phyloP scores from a whole-genome alignment of 495 filamentous ascomycete species.

The Parachaetomium inaequale region DNA sequence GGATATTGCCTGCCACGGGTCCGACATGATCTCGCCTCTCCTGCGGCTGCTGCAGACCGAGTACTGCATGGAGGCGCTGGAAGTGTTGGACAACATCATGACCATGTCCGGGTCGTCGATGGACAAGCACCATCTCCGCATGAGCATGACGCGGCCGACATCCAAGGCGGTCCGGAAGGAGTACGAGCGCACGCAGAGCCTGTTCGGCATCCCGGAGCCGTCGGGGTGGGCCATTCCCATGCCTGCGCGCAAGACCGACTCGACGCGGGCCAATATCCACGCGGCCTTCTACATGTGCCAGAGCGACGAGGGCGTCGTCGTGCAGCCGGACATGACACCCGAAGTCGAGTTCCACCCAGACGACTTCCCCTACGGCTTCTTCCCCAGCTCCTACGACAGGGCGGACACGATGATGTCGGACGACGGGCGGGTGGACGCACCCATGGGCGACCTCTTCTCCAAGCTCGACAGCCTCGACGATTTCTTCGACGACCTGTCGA shows the following conservation, averaged over 20 bases:
- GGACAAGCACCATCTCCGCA: conserved; percentile 89
- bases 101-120: conserved; percentile 88
- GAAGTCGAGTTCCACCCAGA: conserved; percentile 91
- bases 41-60: conserved; percentile 88
- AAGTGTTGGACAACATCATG: conserved; percentile 91
- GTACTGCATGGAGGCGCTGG: conserved; percentile 84
- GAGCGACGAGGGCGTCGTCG: conserved; percentile 47
- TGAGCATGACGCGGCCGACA: conserved; percentile 87
- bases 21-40: conserved; percentile 91
- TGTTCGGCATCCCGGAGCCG: conserved; percentile 95
- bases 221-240: conserved; percentile 96
- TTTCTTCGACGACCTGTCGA: conserved; percentile 71
- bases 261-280: conserved; percentile 88
- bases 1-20: conserved; percentile 86
- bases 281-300: conserved; percentile 91
- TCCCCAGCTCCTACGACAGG: conserved; percentile 56
- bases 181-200: conserved; percentile 86
- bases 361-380: conserved; percentile 79
- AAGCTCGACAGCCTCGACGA: conserved; percentile 92
- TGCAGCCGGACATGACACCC: conserved; percentile 68
- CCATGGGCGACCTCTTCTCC: conserved; percentile 79
- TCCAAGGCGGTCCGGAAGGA: conserved; percentile 84
- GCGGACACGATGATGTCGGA: conserved; percentile 92
- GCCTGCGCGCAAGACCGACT: conserved; percentile 79
- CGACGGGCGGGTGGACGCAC: conserved; percentile 64